Evolutionary conservation across 129 eudicot genomes (phyloP).

Genomic region (Flaveria linearis): DNA sequence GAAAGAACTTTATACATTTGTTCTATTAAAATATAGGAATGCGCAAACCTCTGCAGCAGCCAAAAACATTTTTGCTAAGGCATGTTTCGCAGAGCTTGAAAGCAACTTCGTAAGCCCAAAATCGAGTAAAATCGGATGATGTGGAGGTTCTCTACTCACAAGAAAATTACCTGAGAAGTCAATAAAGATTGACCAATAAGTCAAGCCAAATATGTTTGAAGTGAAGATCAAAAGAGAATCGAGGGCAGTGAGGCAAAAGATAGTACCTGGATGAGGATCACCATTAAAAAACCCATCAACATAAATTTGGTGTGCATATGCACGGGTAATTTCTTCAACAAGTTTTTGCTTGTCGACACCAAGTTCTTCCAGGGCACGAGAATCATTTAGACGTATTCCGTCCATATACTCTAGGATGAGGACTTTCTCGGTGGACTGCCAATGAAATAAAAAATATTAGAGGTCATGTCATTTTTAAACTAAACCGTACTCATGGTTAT

Average conservation of each 20-base stretch:
- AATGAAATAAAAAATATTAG: conserved; percentile 27
- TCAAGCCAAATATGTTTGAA: conserved; percentile 6
- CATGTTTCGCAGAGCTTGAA: conserved; percentile 76
- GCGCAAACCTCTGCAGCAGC: conserved; percentile 91
- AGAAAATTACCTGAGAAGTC: conserved; percentile 84
- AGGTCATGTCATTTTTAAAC: background rate
- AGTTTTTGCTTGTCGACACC: conserved; percentile 89
- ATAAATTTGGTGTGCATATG: conserved; percentile 97
- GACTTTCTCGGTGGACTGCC: conserved; percentile 88
- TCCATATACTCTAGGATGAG: conserved; percentile 92
- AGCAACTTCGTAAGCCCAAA: conserved; percentile 95
- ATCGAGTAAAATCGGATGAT: conserved; percentile 90
- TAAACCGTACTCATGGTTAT: background rate
- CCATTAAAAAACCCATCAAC: conserved; percentile 98
- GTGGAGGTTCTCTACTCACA: conserved; percentile 95
- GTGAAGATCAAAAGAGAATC: conserved; percentile 10
- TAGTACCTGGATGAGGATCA: conserved; percentile 89
- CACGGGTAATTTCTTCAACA: conserved; percentile 97
- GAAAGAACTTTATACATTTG: background rate
- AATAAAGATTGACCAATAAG: conserved; percentile 26
- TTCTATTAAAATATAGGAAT: conserved; percentile 5
- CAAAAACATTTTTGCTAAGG: conserved; percentile 94
- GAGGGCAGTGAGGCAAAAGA: background rate
- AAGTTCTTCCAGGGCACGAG: conserved; percentile 60
- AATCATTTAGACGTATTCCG: conserved; percentile 85